These are phyloP conservation scores for Saturnispora quitensis DNA, from an alignment of 805 yeast genomes.

Conservation along the genomic window DNA sequence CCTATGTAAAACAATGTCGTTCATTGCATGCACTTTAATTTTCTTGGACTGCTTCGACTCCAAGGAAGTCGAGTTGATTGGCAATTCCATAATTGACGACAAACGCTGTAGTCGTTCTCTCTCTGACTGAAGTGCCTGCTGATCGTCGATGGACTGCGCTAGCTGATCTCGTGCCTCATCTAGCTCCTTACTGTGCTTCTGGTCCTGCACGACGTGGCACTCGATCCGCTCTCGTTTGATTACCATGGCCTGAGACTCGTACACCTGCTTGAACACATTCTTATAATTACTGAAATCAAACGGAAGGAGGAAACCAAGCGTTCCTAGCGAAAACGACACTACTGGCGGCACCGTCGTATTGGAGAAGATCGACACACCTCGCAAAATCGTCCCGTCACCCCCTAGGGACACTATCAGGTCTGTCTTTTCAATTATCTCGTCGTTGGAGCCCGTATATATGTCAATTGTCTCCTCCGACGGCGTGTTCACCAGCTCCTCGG, in stretches of 20 bases:
- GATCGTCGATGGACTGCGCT: slow-evolving; percentile 4
- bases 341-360: slow-evolving; percentile 78
- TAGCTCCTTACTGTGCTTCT: background rate
- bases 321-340: slow-evolving; percentile 80
- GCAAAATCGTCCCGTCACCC: slow-evolving; percentile 91
- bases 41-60: slow-evolving; percentile 13
- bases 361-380: slow-evolving; percentile 74
- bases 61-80: slow-evolving; percentile 11
- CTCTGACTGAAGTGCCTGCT: slow-evolving; percentile 6
- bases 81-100: slow-evolving; percentile 12
- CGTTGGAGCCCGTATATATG: slow-evolving; percentile 49
- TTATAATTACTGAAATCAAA: slow-evolving; percentile 62
- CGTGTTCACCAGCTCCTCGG: slow-evolving; percentile 46
- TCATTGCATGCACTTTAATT: slow-evolving; percentile 61
- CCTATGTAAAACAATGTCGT: slow-evolving; percentile 80
- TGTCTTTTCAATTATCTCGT: slow-evolving; percentile 53
- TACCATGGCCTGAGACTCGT: slow-evolving; percentile 59
- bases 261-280: slow-evolving; percentile 56
- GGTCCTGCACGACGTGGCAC: slow-evolving; percentile 47
- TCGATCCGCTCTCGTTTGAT: slow-evolving; percentile 71
- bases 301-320: slow-evolving; percentile 82
- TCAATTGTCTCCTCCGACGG: background rate
- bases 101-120: slow-evolving; percentile 9
- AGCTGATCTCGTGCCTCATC: slow-evolving; percentile 1
- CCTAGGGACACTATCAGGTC: slow-evolving; percentile 83